A percentile compares a stretch with the other conserved stretches of the same genome.
Evolutionary conservation across 164 flowering plant species (phyloP).

Genomic region (Piper longum): DNA sequence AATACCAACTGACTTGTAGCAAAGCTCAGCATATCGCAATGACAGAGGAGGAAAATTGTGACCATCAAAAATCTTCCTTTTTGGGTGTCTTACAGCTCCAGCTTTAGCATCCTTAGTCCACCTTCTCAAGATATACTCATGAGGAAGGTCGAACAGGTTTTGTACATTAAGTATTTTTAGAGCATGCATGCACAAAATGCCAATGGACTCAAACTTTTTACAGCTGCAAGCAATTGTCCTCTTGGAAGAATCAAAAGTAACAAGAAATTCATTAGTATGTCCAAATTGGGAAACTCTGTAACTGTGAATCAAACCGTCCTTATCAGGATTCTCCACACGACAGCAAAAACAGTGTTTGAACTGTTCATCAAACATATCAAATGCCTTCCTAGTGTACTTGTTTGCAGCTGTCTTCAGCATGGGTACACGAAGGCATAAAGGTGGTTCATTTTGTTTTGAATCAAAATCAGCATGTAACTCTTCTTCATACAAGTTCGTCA

Average conservation of each 20-base stretch:
- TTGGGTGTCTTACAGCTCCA: background rate
- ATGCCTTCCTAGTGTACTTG: background rate
- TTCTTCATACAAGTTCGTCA: background rate
- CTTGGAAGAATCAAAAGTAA: background rate
- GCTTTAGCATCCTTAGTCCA: slow-evolving; percentile 1
- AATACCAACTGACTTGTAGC: background rate
- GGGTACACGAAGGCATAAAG: background rate
- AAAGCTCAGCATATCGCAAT: slow-evolving; percentile 1
- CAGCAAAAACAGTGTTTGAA: background rate
- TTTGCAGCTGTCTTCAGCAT: background rate
- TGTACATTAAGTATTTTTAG: background rate
- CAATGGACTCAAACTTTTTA: background rate
- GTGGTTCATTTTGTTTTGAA: background rate
- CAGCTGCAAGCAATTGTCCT: background rate
- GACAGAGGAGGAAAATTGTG: background rate
- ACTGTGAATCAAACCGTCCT: background rate
- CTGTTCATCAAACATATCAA: background rate
- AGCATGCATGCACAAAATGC: slow-evolving; percentile 1
- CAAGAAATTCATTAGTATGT: background rate
- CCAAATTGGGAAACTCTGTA: background rate
- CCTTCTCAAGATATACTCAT: slow-evolving; percentile 3
- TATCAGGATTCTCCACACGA: background rate
- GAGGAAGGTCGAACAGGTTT: background rate
- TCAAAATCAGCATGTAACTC: background rate
- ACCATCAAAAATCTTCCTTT: background rate